Percentiles rank a stretch among this genome's conserved stretches.
These are phyloP conservation scores for Bonia amplexicaulis DNA, from an alignment of 176 grass and related monocot species.

Conservation along the genomic window DNA sequence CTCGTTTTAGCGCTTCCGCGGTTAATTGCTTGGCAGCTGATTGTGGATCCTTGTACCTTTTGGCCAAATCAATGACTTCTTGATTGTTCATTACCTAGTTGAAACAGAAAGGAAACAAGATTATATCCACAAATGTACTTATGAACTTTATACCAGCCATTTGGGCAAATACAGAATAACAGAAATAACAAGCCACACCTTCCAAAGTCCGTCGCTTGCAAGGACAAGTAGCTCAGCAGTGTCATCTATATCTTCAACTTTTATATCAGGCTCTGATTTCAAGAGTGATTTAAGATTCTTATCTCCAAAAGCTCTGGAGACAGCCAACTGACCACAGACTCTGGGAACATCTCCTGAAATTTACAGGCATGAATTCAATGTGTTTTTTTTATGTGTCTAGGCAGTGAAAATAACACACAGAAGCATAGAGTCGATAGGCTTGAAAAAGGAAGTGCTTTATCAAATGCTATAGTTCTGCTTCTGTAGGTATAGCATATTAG, in stretches of 20 bases:
- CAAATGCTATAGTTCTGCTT: not conserved
- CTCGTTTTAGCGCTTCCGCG: slow-evolving; percentile 52
- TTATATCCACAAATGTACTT: slow-evolving; percentile 9
- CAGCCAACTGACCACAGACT: slow-evolving; percentile 77
- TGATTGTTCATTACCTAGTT: slow-evolving; percentile 68
- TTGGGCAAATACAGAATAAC: not conserved
- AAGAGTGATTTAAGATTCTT: slow-evolving; percentile 72
- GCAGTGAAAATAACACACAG: not conserved
- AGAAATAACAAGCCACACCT: slow-evolving; percentile 44
- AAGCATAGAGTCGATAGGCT: not conserved
- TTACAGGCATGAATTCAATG: slow-evolving; percentile 5
- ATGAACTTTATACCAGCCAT: slow-evolving; percentile 5
- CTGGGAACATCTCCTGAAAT: slow-evolving; percentile 82
- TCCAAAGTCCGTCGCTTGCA: slow-evolving; percentile 82
- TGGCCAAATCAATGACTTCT: slow-evolving; percentile 61
- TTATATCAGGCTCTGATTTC: slow-evolving; percentile 71
- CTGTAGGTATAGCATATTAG: not conserved
- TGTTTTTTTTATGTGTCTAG: not conserved
- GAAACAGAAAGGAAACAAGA: slow-evolving; percentile 21
- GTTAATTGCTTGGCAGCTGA: slow-evolving; percentile 63
- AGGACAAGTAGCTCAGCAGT: slow-evolving; percentile 67
- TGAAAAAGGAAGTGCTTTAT: not conserved
- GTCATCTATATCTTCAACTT: slow-evolving; percentile 51
- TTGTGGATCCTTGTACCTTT: slow-evolving; percentile 67
- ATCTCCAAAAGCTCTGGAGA: slow-evolving; percentile 83